Conservation (phyloP, 2,329 filamentous ascomycete species). For the Laburnicola sp. region DNA sequence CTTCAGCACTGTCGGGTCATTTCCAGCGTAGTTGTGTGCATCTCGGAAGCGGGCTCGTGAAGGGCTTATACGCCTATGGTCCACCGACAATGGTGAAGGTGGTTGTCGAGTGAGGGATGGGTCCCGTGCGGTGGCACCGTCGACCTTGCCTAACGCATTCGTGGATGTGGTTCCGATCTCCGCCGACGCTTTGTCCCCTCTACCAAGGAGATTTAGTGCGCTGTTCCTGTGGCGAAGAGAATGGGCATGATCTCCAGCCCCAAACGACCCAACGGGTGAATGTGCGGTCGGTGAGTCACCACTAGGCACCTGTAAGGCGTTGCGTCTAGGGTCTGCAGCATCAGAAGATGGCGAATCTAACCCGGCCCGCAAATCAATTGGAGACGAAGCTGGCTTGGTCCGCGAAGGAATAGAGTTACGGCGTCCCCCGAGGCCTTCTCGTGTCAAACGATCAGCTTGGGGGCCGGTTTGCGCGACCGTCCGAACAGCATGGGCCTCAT, state of each 20-base stretch:
- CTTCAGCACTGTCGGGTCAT: slow-evolving; percentile 64
- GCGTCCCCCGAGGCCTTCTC: slow-evolving; percentile 26
- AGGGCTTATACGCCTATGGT: slow-evolving; percentile 36
- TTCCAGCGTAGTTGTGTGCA: slow-evolving; percentile 84
- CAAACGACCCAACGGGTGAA: slow-evolving; percentile 38
- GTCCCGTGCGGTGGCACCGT: slow-evolving; percentile 50
- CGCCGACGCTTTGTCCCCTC: slow-evolving; percentile 65
- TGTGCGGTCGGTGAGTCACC: slow-evolving; percentile 25
- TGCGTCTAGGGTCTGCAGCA: slow-evolving; percentile 40
- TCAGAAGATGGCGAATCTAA: slow-evolving; percentile 34
- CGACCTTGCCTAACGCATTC: slow-evolving; percentile 67
- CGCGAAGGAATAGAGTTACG: slow-evolving; percentile 30
- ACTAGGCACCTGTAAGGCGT: slow-evolving; percentile 34
- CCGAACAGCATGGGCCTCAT: slow-evolving; percentile 62
- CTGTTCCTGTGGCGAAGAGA: slow-evolving; percentile 55
- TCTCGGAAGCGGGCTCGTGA: slow-evolving; percentile 57
- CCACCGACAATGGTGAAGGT: slow-evolving; percentile 35
- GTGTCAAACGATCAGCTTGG: slow-evolving; percentile 42
- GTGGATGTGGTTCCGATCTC: slow-evolving; percentile 66
- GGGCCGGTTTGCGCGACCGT: slow-evolving; percentile 47
- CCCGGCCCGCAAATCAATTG: slow-evolving; percentile 19
- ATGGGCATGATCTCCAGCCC: slow-evolving; percentile 39
- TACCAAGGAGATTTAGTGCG: slow-evolving; percentile 63
- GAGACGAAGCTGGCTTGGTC: slow-evolving; percentile 20
- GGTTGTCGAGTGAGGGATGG: slow-evolving; percentile 33